These are phyloP conservation scores for Monilinia laxa DNA, from an alignment of 2,329 filamentous ascomycete genomes.

Conservation along the genomic window DNA sequence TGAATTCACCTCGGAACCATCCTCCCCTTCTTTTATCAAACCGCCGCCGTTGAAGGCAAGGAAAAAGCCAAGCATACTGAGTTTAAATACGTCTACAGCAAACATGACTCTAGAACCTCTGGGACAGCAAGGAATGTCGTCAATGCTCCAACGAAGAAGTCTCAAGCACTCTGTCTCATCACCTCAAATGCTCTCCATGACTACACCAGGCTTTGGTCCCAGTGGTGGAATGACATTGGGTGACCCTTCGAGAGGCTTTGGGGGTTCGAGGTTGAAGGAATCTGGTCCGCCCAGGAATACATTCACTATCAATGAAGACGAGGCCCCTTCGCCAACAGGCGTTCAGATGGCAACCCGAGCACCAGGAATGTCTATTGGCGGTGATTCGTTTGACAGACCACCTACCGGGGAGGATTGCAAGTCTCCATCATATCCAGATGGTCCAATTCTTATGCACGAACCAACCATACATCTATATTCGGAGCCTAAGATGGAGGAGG, in stretches of 20 bases:
- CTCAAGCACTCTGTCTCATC: conserved; percentile 68
- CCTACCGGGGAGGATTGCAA: conserved; percentile 77
- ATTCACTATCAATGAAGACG: conserved; percentile 41
- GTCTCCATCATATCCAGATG: conserved; percentile 78
- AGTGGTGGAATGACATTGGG: conserved; percentile 64
- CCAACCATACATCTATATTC: conserved; percentile 76
- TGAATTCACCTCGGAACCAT: conserved; percentile 51
- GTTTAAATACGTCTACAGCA: conserved; percentile 69
- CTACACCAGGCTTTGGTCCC: conserved; percentile 59
- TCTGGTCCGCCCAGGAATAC: conserved; percentile 34
- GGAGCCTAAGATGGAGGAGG: conserved; percentile 76
- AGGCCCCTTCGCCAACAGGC: conserved; percentile 50
- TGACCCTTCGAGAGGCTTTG: conserved; percentile 37
- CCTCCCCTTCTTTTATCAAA: conserved; percentile 77
- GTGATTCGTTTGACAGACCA: conserved; percentile 64
- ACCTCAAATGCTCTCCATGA: conserved; percentile 57
- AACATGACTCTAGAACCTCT: conserved; percentile 54
- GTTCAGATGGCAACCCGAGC: conserved; percentile 60
- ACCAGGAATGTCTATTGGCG: conserved; percentile 51
- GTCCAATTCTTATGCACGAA: conserved; percentile 78
- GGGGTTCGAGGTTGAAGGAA: conserved; percentile 38
- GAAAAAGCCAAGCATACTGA: conserved; percentile 74
- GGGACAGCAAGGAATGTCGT: conserved; percentile 54
- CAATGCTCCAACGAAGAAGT: conserved; percentile 61
- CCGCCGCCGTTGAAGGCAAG: conserved; percentile 66